phyloP scores from a whole-genome alignment of 495 filamentous ascomycete species.

The Penicillium mononematosum region DNA sequence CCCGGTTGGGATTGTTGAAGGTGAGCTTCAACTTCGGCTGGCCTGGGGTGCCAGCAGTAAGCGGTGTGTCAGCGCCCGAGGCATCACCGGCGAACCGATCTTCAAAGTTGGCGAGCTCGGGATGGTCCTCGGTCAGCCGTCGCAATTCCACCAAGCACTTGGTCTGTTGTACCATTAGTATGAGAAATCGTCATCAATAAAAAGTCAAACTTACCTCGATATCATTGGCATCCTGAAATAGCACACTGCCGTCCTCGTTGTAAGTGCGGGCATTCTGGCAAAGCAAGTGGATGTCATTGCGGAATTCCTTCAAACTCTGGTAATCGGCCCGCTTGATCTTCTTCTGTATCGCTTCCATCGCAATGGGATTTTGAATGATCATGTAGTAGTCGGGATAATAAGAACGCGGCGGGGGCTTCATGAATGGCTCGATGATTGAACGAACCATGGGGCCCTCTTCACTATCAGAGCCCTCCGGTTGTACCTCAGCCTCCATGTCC shows the following conservation, averaged over 20 bases:
- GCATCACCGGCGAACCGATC: constrained; percentile 54
- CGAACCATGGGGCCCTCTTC: constrained; percentile 62
- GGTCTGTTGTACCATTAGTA: constrained; percentile 49
- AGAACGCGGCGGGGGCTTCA: constrained; percentile 83
- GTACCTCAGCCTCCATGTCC: constrained; percentile 65
- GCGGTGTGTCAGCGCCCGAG: constrained; percentile 68
- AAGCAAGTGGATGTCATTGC: constrained; percentile 75
- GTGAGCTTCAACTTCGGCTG: constrained; percentile 60
- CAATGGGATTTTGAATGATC: constrained; percentile 87
- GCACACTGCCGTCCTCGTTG: constrained; percentile 89
- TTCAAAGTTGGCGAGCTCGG: constrained; percentile 73
- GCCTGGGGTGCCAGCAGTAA: constrained; percentile 52
- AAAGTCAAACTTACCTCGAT: constrained; percentile 71
- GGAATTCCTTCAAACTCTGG: constrained; percentile 72
- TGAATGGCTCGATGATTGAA: constrained; percentile 88
- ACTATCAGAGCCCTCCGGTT: constrained; percentile 59
- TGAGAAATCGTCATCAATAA: neutral
- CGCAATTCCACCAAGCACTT: constrained; percentile 66
- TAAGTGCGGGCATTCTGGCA: constrained; percentile 90
- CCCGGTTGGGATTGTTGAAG: constrained; percentile 49
- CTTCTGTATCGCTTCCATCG: constrained; percentile 87
- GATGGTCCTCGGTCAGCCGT: constrained; percentile 67
- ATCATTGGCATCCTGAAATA: constrained; percentile 87
- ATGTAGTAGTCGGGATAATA: constrained; percentile 92
- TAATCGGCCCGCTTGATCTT: constrained; percentile 96